These are phyloP conservation scores for Microdochium paspali DNA, from an alignment of 2,329 filamentous ascomycete species.

Conservation along the genomic window DNA sequence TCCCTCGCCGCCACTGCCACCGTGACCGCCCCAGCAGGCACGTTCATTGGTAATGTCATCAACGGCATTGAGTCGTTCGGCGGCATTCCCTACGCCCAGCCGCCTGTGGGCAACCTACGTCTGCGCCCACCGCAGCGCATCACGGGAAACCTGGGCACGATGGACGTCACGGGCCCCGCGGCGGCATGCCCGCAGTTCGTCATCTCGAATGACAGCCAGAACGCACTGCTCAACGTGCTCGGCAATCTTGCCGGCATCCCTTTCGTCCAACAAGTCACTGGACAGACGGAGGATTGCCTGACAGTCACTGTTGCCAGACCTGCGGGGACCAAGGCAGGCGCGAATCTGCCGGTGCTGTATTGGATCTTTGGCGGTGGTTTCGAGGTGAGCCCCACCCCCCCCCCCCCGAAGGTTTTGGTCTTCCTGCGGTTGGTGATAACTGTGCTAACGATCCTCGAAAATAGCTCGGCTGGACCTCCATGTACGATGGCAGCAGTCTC, in stretches of 20 bases:
- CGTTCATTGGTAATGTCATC: conserved; percentile 37
- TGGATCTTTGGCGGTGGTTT: conserved; percentile 66
- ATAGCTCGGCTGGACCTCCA: conserved; percentile 27
- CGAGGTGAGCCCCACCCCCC: conserved; percentile 15
- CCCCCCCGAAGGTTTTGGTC: background rate
- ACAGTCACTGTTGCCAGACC: conserved; percentile 52
- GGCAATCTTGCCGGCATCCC: conserved; percentile 43
- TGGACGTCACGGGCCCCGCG: conserved; percentile 48
- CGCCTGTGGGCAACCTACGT: conserved; percentile 56
- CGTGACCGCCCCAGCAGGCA: conserved; percentile 46
- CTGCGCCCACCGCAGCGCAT: conserved; percentile 59
- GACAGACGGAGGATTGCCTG: conserved; percentile 55
- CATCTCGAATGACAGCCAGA: conserved; percentile 30
- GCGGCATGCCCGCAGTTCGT: conserved; percentile 66
- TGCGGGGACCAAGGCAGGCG: conserved; percentile 37
- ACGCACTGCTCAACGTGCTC: conserved; percentile 30
- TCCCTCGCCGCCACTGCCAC: conserved; percentile 28
- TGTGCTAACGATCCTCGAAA: conserved; percentile 15
- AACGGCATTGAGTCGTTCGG: conserved; percentile 18
- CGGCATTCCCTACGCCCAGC: conserved; percentile 68
- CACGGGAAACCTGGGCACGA: conserved; percentile 43
- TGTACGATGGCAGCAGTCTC: conserved; percentile 42
- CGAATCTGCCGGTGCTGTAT: conserved; percentile 57
- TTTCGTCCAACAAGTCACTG: conserved; percentile 43
- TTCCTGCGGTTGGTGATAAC: background rate